These are phyloP conservation scores for Eleusine indica DNA, from an alignment of 176 grass and related monocot species.

Conservation along the genomic window DNA sequence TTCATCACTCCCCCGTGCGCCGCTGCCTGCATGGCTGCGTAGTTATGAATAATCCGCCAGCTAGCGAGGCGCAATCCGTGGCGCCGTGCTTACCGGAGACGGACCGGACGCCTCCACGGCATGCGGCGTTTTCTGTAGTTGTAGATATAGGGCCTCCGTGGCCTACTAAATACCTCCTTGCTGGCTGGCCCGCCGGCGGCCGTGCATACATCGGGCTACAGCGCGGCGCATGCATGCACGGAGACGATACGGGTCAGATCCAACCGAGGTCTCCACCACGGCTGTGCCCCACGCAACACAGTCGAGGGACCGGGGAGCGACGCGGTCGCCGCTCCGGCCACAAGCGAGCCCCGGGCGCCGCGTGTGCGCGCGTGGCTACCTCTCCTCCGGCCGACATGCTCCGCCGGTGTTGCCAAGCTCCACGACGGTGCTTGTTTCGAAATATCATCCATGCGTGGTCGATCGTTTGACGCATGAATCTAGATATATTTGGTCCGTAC, in stretches of 20 bases:
- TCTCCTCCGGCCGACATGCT: conserved; percentile 32
- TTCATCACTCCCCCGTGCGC: too few species aligned
- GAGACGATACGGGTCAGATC: not conserved
- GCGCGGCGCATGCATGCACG: not conserved
- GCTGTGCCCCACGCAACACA: too few species aligned
- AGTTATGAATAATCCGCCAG: not conserved
- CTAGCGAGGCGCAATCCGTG: too few species aligned
- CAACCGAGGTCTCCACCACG: not conserved
- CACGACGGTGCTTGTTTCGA: not conserved
- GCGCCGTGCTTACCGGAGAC: too few species aligned
- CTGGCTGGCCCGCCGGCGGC: conserved; percentile 3
- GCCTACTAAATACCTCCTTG: not conserved
- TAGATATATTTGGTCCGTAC: too few species aligned
- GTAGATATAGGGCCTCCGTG: too few species aligned
- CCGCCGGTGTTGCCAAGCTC: not conserved
- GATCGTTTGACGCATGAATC: too few species aligned
- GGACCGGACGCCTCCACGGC: too few species aligned
- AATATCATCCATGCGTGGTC: not conserved
- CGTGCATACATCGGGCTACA: not conserved
- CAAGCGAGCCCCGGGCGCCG: conserved; percentile 4
- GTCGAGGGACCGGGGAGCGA: not conserved
- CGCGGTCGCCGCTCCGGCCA: conserved; percentile 24
- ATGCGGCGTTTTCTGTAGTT: too few species aligned
- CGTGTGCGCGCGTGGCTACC: not conserved
- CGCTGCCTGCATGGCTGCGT: not conserved